Conservation (phyloP, 805 yeast genomes). For the Clavispora asparagi region DNA sequence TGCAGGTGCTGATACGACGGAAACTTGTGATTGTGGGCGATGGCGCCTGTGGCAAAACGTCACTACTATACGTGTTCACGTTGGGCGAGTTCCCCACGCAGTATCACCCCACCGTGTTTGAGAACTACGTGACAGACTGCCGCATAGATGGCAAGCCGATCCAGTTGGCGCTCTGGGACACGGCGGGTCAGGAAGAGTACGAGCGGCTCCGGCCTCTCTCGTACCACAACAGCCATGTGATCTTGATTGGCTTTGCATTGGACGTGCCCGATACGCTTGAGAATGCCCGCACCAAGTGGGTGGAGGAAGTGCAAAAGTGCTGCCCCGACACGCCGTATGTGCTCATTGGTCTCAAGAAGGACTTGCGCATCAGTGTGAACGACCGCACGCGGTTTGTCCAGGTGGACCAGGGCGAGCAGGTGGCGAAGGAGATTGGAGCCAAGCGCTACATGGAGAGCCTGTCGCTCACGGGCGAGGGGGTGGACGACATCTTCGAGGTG, state of each 20-base stretch:
- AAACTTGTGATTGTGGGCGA: conserved; percentile 91
- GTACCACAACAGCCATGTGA: conserved; percentile 81
- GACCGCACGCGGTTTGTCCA: conserved; percentile 46
- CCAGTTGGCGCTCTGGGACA: conserved; percentile 86
- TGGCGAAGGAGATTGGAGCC: conserved; percentile 78
- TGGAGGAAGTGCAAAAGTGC: conserved; percentile 71
- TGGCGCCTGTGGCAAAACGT: conserved; percentile 94
- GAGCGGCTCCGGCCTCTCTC: conserved; percentile 85
- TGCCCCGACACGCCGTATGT: conserved; percentile 78
- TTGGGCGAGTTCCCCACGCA: conserved; percentile 90
- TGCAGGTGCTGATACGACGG: conserved; percentile 34
- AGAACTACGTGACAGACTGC: conserved; percentile 90
- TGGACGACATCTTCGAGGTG: conserved; percentile 86
- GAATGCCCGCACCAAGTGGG: conserved; percentile 84
- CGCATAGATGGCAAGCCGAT: conserved; percentile 91
- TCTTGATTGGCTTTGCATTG: conserved; percentile 79
- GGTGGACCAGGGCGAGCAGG: conserved; percentile 55
- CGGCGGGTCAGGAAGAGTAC: conserved; percentile 96
- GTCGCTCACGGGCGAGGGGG: conserved; percentile 90
- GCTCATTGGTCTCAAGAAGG: conserved; percentile 81
- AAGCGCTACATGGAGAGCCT: conserved; percentile 81
- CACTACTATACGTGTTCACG: conserved; percentile 84
- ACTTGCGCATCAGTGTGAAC: conserved; percentile 49
- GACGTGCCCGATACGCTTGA: conserved; percentile 80
- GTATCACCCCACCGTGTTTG: conserved; percentile 92